Evolutionary conservation across 2,329 filamentous ascomycete genomes (phyloP).

Genomic region (Monosporascus sp.): DNA sequence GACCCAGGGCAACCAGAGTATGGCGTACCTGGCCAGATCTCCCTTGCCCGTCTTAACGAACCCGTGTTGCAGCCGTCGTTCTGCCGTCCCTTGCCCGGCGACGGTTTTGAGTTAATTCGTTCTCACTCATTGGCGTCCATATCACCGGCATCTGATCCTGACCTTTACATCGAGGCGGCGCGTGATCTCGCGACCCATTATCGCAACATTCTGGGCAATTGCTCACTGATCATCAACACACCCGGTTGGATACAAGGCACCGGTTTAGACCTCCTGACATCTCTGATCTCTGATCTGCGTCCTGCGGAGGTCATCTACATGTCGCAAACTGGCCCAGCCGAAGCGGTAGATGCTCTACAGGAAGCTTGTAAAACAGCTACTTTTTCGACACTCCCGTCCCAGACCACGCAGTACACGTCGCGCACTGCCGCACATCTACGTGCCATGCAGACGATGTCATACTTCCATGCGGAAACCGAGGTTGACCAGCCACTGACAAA

Average conservation of each 20-base stretch:
- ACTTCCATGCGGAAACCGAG: slow-evolving; percentile 54
- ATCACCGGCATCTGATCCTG: slow-evolving; percentile 60
- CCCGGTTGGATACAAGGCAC: slow-evolving; percentile 70
- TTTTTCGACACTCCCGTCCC: slow-evolving; percentile 53
- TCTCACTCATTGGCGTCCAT: slow-evolving; percentile 63
- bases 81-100: slow-evolving; percentile 44
- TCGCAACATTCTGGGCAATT: slow-evolving; percentile 36
- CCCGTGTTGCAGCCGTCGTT: slow-evolving; percentile 65
- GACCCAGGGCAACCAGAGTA: slow-evolving; percentile 77
- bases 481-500: slow-evolving; percentile 17
- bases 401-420: slow-evolving; percentile 47
- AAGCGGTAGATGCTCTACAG: slow-evolving; percentile 50
- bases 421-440: slow-evolving; percentile 62
- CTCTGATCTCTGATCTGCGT: slow-evolving; percentile 47
- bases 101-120: slow-evolving; percentile 41
- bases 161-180: slow-evolving; percentile 61
- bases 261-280: slow-evolving; percentile 58
- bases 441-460: slow-evolving; percentile 74
- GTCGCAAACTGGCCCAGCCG: slow-evolving; percentile 55
- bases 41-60: slow-evolving; percentile 54
- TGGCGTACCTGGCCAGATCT: slow-evolving; percentile 62
- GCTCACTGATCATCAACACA: slow-evolving; percentile 66
- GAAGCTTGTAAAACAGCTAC: slow-evolving; percentile 34
- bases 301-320: slow-evolving; percentile 64
- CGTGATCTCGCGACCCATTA: slow-evolving; percentile 59